Base-by-base conservation (phyloP, 345 rosid species). In the Aquilaria malaccensis region DNA sequence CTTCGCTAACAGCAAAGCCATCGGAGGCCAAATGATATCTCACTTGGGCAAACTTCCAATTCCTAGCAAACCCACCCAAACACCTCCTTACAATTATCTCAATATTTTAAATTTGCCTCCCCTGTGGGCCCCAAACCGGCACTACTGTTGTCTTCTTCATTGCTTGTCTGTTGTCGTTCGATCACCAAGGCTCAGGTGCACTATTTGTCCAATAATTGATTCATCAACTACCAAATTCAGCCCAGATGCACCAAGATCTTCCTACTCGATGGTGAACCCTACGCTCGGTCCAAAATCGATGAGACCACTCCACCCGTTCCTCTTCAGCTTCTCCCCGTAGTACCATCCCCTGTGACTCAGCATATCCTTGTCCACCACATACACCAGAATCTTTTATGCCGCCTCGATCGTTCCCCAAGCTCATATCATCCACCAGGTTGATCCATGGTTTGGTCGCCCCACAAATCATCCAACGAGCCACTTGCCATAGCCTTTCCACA, bases 1-100 rank as follows among this genome's bases (percentile, higher is more conserved):
- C 33, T 81, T 84, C 50, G 73, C 81, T 11, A 81, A 72, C 59
- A 83, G 90, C 46, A 84, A 82, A 71, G 90, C 90, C 71, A 74
- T 84, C 83, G 90, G 90, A 12, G 90, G 87, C 29, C 90, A 81
- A 67, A 80, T 81, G 87, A 82, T 81, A 78, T 81, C 87, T 71
- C 87, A 84, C 68, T 15, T 74, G 0, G 78, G 71, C 2, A 81
- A 74, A 61, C 75, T 72, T n/a, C 85, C 81, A 6, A 55, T 83
- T 30, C 71, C 83, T 58, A 54, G 74, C 1, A 78, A 72, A 57
- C 66, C 72, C 49, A 50, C 37, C 56, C 15, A 37, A 37, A 2
- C 43, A 37, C 43, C 43, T 37, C 43, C 7, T 37, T 37, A 37
- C 43, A 37, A 9, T 9, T 4, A 9, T 9, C 5, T 4, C 1